These are phyloP conservation scores for Phlebopus sp. DNA, from an alignment of 1,284 basidiomycete species.

Conservation along the genomic window DNA sequence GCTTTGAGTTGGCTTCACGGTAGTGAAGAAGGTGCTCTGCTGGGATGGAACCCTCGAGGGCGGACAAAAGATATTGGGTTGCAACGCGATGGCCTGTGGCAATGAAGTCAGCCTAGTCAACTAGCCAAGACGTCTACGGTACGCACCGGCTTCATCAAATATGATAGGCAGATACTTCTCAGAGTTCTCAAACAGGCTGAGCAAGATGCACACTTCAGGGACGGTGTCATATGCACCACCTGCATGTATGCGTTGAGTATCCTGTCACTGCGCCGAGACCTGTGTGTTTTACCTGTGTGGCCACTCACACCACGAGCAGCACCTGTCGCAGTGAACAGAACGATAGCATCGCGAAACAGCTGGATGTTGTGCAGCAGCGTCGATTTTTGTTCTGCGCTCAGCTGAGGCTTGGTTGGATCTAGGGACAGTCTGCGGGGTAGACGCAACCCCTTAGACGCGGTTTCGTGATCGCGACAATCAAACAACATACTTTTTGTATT, in stretches of 20 bases:
- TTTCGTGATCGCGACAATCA: slow-evolving; percentile 8
- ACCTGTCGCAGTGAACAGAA: slow-evolving; percentile 79
- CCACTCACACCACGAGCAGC: slow-evolving; percentile 80
- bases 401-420: slow-evolving; percentile 61
- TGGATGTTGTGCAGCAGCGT: slow-evolving; percentile 69
- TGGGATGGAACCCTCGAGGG: slow-evolving; percentile 68
- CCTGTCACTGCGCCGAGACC: background rate
- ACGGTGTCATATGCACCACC: slow-evolving; percentile 85
- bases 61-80: slow-evolving; percentile 79
- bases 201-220: slow-evolving; percentile 74
- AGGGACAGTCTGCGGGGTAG: slow-evolving; percentile 53
- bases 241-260: slow-evolving; percentile 22
- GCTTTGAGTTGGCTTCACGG: slow-evolving; percentile 78
- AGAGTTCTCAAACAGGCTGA: slow-evolving; percentile 65
- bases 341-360: slow-evolving; percentile 77
- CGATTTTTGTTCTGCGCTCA: slow-evolving; percentile 57
- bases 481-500: slow-evolving; percentile 62
- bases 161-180: slow-evolving; percentile 63
- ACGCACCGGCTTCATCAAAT: slow-evolving; percentile 75
- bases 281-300: slow-evolving; percentile 58
- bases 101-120: slow-evolving; percentile 3
- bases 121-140: background rate
- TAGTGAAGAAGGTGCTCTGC: slow-evolving; percentile 78
- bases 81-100: slow-evolving; percentile 80
- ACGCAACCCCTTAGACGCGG: slow-evolving; percentile 4